Evolutionary conservation across 2,329 filamentous ascomycete genomes (phyloP).

Genomic region (Dothideomycetes sp.): DNA sequence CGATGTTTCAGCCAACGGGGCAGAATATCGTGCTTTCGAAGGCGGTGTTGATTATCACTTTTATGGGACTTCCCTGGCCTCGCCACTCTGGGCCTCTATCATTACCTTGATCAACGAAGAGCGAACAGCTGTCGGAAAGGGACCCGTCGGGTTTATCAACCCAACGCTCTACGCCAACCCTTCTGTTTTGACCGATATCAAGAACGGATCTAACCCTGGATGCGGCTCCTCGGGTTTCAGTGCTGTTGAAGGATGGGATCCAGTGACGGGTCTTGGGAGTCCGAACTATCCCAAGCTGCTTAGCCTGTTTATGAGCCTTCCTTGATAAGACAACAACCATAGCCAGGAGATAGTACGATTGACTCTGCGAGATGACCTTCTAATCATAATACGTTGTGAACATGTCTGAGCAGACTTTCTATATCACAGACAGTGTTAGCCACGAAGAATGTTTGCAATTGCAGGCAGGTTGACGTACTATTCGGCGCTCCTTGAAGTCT

Average conservation of each 20-base stretch:
- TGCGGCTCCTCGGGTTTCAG: conserved; percentile 19
- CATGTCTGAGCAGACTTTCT: too few species aligned
- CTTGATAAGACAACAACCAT: too few species aligned
- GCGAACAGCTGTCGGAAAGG: conserved; percentile 24
- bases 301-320: background rate
- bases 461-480: background rate
- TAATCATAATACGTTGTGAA: too few species aligned
- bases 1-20: conserved; percentile 23
- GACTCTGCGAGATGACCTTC: too few species aligned
- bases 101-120: conserved; percentile 36
- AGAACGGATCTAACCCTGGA: conserved; percentile 21
- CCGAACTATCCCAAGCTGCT: conserved; percentile 10
- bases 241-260: conserved; percentile 20
- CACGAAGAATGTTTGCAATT: background rate
- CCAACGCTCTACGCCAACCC: conserved; percentile 30
- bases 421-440: background rate
- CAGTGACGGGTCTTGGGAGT: conserved; percentile 17
- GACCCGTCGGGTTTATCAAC: conserved; percentile 29
- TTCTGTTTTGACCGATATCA: conserved; percentile 25
- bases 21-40: conserved; percentile 24
- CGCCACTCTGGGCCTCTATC: conserved; percentile 38
- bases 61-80: conserved; percentile 41
- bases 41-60: conserved; percentile 31
- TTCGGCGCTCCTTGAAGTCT: conserved; percentile 16
- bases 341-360: too few species aligned